Percentiles rank a stretch among this genome's conserved stretches.
Evolutionary conservation across 192 early-diverging fungal species (phyloP).

Genomic region (Fimicolochytrium jonesii): DNA sequence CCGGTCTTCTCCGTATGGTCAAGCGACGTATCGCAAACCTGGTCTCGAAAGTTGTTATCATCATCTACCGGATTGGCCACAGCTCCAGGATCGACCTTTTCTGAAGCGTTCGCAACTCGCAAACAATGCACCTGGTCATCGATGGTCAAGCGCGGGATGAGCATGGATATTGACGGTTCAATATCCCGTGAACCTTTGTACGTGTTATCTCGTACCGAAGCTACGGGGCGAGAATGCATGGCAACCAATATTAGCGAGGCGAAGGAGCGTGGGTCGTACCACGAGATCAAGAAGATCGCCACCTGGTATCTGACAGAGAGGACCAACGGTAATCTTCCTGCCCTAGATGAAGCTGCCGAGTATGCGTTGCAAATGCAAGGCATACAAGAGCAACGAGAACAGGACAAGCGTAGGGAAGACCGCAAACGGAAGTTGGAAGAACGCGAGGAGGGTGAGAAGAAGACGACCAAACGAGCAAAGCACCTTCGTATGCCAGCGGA

Average conservation of each 20-base stretch:
- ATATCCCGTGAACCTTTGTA: no score
- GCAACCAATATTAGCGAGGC: slow-evolving; percentile 10
- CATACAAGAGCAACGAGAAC: no score
- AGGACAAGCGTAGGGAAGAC: no score
- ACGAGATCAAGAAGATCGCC: slow-evolving; percentile 11
- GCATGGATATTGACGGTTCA: no score
- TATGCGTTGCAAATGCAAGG: no score
- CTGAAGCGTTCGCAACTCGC: neutral
- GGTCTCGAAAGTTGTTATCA: neutral
- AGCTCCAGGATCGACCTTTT: slow-evolving; percentile 1
- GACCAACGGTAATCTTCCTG: no score
- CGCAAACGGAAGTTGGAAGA: neutral
- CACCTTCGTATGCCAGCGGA: neutral
- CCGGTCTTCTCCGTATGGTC: neutral
- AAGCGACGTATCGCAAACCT: neutral
- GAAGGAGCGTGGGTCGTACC: neutral
- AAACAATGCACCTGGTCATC: neutral
- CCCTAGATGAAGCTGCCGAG: no score
- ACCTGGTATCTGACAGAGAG: slow-evolving; percentile 22
- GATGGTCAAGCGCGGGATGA: neutral
- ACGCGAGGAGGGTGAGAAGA: neutral
- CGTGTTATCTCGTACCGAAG: slow-evolving; percentile 18
- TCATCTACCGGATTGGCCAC: neutral
- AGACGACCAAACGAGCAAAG: neutral
- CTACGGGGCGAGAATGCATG: slow-evolving; percentile 13